phyloP scores from a whole-genome alignment of 1,139 yeast genomes.

The Trichomonascaceae sp. region DNA sequence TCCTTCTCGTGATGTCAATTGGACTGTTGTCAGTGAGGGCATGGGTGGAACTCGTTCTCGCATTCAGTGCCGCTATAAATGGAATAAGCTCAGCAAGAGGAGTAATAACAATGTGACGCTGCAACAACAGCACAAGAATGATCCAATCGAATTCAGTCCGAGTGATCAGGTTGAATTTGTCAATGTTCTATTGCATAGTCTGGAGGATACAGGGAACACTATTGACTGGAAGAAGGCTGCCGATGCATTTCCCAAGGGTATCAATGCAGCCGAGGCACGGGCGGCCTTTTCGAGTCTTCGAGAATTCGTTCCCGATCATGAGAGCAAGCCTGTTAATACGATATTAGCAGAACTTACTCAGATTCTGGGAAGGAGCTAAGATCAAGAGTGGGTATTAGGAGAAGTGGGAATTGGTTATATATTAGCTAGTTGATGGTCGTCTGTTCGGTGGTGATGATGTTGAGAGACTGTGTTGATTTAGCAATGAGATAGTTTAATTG shows the following conservation, averaged over 20 bases:
- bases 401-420: neutral
- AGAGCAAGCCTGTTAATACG: conserved; percentile 27
- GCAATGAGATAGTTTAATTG: too few relatives aligned
- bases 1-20: conserved; percentile 49
- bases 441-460: neutral
- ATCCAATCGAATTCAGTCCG: neutral
- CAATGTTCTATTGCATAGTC: neutral
- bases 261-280: conserved; percentile 41
- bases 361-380: neutral
- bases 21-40: conserved; percentile 84
- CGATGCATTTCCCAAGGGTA: conserved; percentile 37
- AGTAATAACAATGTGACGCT: conserved; percentile 12
- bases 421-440: neutral
- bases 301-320: conserved; percentile 36
- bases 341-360: neutral
- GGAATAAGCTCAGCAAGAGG: conserved; percentile 69
- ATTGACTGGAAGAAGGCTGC: conserved; percentile 63
- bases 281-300: conserved; percentile 44
- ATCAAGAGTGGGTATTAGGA: neutral
- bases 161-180: conserved; percentile 39
- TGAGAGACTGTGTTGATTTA: too few relatives aligned
- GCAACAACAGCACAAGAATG: neutral
- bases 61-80: conserved; percentile 90
- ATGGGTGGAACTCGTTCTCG: conserved; percentile 87
- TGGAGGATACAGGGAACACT: conserved; percentile 35